Evolutionary conservation across 1,284 basidiomycete genomes (phyloP), one percentile per base, ranked within the genome.

Genomic region (Entoloma clypeatum): DNA sequence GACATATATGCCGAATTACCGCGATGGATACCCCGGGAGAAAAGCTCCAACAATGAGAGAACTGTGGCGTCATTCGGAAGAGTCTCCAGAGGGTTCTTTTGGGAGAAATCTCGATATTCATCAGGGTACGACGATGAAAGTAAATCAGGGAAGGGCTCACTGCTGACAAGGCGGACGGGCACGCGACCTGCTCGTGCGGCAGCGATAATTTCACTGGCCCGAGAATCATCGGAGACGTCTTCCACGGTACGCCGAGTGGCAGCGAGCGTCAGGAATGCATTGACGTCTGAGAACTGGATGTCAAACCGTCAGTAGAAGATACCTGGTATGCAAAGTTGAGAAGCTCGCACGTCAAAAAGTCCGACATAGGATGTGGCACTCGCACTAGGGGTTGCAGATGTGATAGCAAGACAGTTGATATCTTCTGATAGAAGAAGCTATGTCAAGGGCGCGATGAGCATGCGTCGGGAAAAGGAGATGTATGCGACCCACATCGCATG

Each of bases 231-330:
- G 24, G 67, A 65, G 13, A 85, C 57, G 37, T 81, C 74, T 23
- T 83, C 80, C 32, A 82, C 68, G 3, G 75, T 81, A 56, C 88
- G 84, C 28, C 79, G 69, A 4, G 83, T 87, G 5, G 86, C 86
- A 5, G 86, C 86, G 29, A 89, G 67, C 1, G 82, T 86, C 48
- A 89, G 62, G 54, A 89, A 89, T 14, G 86, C 83, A 54, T 89
- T 89, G 16, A 89, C 82, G 54, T 89, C 86, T 10, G 86, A 79
- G 51, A 78, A 88, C 86, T 89, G 51, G 5, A 39, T 39, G 10
- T 30, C 27, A 29, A 39, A 17, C 27, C 24, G 6, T 24, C 10
- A 25, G 13, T 19, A 14, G 27, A 38, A 18, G 36, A 18, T 36
- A 37, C 17, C 13, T 25, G 25, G 13, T 34, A 25, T 36, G 18